Base-by-base conservation (phyloP, 2,329 filamentous ascomycete species). In the Ceratocystiopsis sp. region DNA sequence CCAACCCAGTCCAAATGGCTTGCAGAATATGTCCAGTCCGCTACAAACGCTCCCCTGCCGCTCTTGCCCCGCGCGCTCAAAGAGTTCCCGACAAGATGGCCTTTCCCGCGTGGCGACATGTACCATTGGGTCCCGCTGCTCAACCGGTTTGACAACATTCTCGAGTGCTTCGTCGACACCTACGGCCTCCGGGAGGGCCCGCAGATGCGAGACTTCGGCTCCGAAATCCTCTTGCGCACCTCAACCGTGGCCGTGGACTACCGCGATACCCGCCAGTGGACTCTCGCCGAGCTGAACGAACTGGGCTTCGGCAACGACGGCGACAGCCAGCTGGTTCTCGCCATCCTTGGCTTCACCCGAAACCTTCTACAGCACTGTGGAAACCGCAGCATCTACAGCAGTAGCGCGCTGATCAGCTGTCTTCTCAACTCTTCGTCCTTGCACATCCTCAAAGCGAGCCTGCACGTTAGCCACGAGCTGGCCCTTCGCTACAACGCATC, bases 121-220 rank as follows among this genome's bases (percentile, higher is more conserved):
- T 96, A 96, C 59, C 89, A 98, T 67, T 98, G 93, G 93, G 95
- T 98, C 51, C 80, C 84, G 25, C 72, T 94, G 19, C 65, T 98
- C 47, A 93, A 98, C 60, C 80, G 86, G 45, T 96, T 98, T 61
- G 91, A 98, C 61, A 75, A 74, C 55, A 78, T 96, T 50, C 66
- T 98, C 36, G 84, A 93, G 53, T 68, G 75, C 35, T 86, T 93
- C 58, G 85, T 79, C 59, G 69, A 74, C 45, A 78, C 76, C 50
- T 98, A 98, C 63, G 76, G 76, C 48, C 68, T 98, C 44, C 75
- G 76, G 48, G 72, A 80, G 46, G 85, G 84, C 1, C 85, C 86
- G 2, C 93, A 98, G 61, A 74, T 68, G 39, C 73, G 77, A 51
- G 75, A 84, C 25, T 94, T 96, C 54, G 69, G 68, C 48, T 72